phyloP scores from a whole-genome alignment of 768 basidiomycete species.

The Rhizopogon sp. region DNA sequence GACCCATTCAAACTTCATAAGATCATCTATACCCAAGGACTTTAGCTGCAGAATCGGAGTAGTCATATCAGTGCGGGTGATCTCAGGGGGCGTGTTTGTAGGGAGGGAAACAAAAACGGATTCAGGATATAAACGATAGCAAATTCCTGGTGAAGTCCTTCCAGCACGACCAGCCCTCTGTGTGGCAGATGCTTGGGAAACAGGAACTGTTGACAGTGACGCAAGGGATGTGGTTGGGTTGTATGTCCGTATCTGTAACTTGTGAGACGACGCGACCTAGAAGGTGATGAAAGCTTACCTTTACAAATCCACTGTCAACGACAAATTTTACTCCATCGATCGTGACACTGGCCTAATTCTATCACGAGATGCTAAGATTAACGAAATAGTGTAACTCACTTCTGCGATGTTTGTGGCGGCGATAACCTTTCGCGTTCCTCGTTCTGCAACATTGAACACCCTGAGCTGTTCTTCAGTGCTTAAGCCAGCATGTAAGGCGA shows the following conservation, averaged over 20 bases:
- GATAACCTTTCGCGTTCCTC: conserved; percentile 82
- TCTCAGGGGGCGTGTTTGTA: conserved; percentile 78
- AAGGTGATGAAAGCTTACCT: conserved; percentile 43
- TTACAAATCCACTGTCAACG: conserved; percentile 92
- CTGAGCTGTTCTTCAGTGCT: conserved; percentile 82
- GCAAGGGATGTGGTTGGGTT: conserved; percentile 85
- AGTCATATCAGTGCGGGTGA: conserved; percentile 86
- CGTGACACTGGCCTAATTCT: conserved; percentile 81
- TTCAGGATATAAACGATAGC: conserved; percentile 85
- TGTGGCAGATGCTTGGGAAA: conserved; percentile 83
- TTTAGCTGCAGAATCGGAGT: conserved; percentile 92
- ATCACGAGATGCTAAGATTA: not conserved
- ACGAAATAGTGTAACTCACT: conserved; percentile 31
- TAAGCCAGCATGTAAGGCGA: conserved; percentile 88
- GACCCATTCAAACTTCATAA: conserved; percentile 97
- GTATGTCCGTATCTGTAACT: conserved; percentile 74
- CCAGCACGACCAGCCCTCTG: conserved; percentile 96
- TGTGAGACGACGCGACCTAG: not conserved
- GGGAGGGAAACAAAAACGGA: conserved; percentile 57
- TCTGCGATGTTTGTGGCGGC: conserved; percentile 97
- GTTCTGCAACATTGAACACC: conserved; percentile 76
- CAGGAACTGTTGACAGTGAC: conserved; percentile 76
- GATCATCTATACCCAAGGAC: conserved; percentile 89
- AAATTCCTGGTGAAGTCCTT: conserved; percentile 86
- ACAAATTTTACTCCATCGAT: conserved; percentile 95